Percentiles rank a stretch among this genome's conserved stretches.
These are phyloP conservation scores for Litsea cubeba DNA, from an alignment of 164 flowering plant species.

Conservation along the genomic window DNA sequence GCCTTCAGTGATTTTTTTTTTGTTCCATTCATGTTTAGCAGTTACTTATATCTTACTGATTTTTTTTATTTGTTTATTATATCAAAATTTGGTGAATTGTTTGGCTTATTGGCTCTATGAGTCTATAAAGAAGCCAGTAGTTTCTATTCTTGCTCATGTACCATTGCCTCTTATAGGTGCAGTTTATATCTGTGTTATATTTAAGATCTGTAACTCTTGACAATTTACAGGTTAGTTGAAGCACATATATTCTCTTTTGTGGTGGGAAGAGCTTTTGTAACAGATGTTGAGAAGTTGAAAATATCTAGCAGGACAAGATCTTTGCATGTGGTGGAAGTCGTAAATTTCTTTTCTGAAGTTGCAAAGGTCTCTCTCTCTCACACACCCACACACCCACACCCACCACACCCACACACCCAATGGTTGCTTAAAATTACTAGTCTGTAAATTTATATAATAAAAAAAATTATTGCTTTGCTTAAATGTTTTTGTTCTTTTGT, in stretches of 20 bases:
- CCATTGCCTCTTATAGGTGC: too few relatives aligned
- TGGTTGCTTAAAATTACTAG: background rate
- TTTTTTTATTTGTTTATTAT: too few relatives aligned
- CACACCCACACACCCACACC: too few relatives aligned
- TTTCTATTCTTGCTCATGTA: background rate
- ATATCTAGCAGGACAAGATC: conserved; percentile 81
- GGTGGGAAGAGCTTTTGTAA: conserved; percentile 99
- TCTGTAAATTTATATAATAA: background rate
- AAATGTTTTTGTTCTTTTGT: conserved; percentile 14
- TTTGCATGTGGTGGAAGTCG: conserved; percentile 54
- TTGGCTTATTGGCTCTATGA: background rate
- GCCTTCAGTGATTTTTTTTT: too few relatives aligned
- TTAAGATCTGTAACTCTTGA: conserved; percentile 7
- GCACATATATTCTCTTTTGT: conserved; percentile 98
- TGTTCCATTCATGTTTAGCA: too few relatives aligned
- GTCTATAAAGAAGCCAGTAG: background rate
- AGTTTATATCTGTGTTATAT: too few relatives aligned
- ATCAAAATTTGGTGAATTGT: too few relatives aligned
- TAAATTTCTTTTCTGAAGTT: conserved; percentile 70
- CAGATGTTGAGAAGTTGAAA: conserved; percentile 94
- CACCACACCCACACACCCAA: too few relatives aligned
- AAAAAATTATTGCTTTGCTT: background rate
- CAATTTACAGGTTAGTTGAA: conserved; percentile 83
- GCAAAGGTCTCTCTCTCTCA: conserved; percentile 55
- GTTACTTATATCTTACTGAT: too few relatives aligned